Base-by-base conservation (phyloP, 169 alveolate species). In the Sarcocystis neurona region DNA sequence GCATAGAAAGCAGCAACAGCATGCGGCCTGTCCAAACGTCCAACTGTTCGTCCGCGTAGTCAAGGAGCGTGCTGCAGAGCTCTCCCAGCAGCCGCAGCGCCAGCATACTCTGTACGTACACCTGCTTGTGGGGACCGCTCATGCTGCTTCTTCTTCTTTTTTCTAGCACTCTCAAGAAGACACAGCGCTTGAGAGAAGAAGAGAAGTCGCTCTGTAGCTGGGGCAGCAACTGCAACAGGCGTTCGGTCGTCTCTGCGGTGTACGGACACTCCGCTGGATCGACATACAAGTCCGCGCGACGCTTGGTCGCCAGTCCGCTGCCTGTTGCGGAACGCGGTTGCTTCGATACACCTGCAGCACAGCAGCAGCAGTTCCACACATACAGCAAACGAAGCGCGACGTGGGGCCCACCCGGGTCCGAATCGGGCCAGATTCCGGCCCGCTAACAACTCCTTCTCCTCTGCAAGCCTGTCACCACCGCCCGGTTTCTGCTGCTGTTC, bases 21-120 rank as follows among this genome's bases (percentile, higher is more conserved):
- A 70, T 66, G 34, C 90, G 47, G 34, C 90, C 90, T 8, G 90
- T 32, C 90, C 90, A 86, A 30, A 80, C 90, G 47, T 86, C 90
- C 23, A 86, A 68, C 58, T 86, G 90, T 39, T 79, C 79, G 44
- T 86, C 90, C 39, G 90, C 90, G 48, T 58, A 60, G 46, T 79
- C 79, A 34, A 86, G 79, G 27, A 86, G 79, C 90, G 86, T 74
- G 41, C 74, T 86, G 48, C 90, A 58, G 66, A 60, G 47, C 15
- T 47, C 86, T 1, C 90, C 90, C 47, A 86, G 58, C 15, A 86
- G 68, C 41, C 90, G 85, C 66, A 86, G 70, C 1, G 66, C 56
- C 37, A 86, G 68, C 90, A 79, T 74, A 66, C 2, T 60, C 56
- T 39, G 82, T 2, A 72, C 58, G 34, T 72, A 72, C 82, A 72